phyloP scores from a whole-genome alignment of 1,284 basidiomycete species.

The Rugosomyces carneus region DNA sequence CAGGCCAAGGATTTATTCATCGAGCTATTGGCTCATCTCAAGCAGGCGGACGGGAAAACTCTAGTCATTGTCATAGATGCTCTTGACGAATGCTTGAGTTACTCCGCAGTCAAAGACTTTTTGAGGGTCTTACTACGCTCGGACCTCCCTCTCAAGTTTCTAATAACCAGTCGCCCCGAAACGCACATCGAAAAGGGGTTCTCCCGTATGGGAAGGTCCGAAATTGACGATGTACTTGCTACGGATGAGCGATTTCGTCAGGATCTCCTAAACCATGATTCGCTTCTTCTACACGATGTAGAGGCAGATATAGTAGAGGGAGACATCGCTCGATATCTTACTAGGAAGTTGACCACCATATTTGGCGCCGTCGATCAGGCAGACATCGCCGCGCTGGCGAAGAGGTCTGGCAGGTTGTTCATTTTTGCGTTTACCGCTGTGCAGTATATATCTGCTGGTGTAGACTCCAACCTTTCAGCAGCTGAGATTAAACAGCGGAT shows the following conservation, averaged over 20 bases:
- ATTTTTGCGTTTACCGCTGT: constrained; percentile 8
- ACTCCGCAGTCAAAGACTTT: not conserved
- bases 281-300: not conserved
- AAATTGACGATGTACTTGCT: not conserved
- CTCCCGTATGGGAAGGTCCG: not conserved
- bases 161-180: not conserved
- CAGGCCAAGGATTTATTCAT: not conserved
- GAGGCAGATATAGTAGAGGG: not conserved
- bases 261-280: not conserved
- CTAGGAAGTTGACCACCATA: not conserved
- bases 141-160: not conserved
- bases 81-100: not conserved
- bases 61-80: not conserved
- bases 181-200: not conserved
- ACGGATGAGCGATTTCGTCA: not conserved
- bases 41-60: not conserved
- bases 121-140: not conserved
- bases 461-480: not conserved
- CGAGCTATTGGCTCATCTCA: too few species aligned
- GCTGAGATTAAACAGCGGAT: not conserved
- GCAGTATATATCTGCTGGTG: not conserved
- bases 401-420: constrained; percentile 2
- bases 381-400: not conserved
- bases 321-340: not conserved
- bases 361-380: not conserved